Evolutionary conservation across 352 stramenopile genomes (phyloP).

Genomic region (Chrysophaeum taylorii): DNA sequence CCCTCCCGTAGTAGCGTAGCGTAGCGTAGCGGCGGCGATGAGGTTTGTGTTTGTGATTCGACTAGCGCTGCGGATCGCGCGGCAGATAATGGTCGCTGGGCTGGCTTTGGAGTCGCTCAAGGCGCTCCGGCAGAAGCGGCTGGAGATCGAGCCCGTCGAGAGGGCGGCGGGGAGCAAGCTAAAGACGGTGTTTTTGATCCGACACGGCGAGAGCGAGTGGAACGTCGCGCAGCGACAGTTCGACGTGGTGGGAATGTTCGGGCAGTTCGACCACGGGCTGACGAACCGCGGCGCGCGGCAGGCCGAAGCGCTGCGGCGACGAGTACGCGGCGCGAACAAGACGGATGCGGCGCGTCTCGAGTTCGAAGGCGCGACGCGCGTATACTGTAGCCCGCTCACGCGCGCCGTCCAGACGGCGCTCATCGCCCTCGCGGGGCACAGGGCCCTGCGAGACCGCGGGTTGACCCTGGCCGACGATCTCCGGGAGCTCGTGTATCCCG

Average conservation of each 20-base stretch:
- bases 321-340: too few relatives aligned
- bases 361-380: neutral
- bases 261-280: slow-evolving; percentile 9
- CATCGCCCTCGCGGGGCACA: neutral
- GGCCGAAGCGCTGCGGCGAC: neutral
- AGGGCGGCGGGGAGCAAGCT: too few relatives aligned
- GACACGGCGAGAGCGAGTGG: slow-evolving; percentile 1
- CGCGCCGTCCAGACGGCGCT: neutral
- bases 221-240: neutral
- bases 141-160: too few relatives aligned
- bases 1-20: too few relatives aligned
- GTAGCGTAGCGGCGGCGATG: too few relatives aligned
- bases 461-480: neutral
- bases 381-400: neutral
- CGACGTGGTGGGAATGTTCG: neutral
- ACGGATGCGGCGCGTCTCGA: neutral
- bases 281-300: neutral
- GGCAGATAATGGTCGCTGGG: too few relatives aligned
- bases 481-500: neutral
- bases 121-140: too few relatives aligned
- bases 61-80: too few relatives aligned
- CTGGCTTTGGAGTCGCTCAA: too few relatives aligned
- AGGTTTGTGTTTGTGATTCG: too few relatives aligned
- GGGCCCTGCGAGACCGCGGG: neutral
- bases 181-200: neutral